These are phyloP conservation scores for Oryza meridionalis DNA, from an alignment of 176 grass and related monocot genomes.

Conservation along the genomic window DNA sequence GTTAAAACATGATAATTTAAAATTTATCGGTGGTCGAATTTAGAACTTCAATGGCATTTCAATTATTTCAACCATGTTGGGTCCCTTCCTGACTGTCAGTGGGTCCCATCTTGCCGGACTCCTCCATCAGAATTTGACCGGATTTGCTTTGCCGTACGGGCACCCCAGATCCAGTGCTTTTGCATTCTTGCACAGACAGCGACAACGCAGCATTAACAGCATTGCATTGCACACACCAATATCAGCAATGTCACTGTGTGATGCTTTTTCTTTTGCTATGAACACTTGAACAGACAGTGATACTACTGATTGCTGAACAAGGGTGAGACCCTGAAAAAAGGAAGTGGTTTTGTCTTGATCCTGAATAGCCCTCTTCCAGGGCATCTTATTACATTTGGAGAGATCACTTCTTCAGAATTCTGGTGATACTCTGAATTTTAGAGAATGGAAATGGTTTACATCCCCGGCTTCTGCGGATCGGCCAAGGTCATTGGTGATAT, in stretches of 20 bases:
- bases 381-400: not conserved
- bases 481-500: not conserved
- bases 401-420: not conserved
- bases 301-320: not conserved
- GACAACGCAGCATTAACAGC: conserved; percentile 2
- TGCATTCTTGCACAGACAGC: not conserved
- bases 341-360: not conserved
- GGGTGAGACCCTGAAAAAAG: not conserved
- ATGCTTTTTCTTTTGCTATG: not conserved
- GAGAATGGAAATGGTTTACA: not conserved
- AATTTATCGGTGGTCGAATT: not conserved
- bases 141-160: conserved; percentile 9
- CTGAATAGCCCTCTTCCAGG: not conserved
- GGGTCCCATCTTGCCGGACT: not conserved
- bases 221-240: not conserved
- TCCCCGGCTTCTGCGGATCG: not conserved
- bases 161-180: conserved; percentile 1
- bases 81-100: conserved; percentile 16
- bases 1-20: not conserved
- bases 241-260: not conserved
- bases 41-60: not conserved
- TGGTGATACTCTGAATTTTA: not conserved
- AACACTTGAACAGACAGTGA: conserved; percentile 3
- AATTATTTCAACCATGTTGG: not conserved
- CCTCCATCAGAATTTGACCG: not conserved